Percentiles rank a stretch among this genome's conserved stretches.
phyloP scores from a whole-genome alignment of 2,329 filamentous ascomycete species.

The Pseudocercospora eumusae region DNA sequence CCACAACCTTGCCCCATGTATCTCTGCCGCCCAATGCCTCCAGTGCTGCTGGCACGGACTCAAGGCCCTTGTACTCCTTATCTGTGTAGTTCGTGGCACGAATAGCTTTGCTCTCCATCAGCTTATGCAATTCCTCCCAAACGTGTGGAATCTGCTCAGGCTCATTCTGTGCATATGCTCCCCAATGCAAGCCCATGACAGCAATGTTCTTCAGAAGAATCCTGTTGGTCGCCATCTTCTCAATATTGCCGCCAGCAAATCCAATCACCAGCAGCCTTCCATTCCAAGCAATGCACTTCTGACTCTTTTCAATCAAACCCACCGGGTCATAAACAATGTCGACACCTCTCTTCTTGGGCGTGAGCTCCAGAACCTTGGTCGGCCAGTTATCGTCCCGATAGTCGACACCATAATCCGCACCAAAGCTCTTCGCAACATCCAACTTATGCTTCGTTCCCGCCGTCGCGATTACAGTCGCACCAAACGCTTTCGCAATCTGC shows the following conservation, averaged over 20 bases:
- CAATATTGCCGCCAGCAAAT: constrained; percentile 82
- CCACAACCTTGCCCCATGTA: constrained; percentile 95
- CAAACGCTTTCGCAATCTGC: constrained; percentile 88
- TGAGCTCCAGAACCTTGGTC: constrained; percentile 72
- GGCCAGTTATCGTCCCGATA: constrained; percentile 68
- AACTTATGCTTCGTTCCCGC: constrained; percentile 80
- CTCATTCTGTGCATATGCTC: constrained; percentile 75
- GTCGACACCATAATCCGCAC: constrained; percentile 80
- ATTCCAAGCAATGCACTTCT: constrained; percentile 94
- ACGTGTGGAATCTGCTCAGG: constrained; percentile 68
- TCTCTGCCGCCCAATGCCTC: constrained; percentile 74
- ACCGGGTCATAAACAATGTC: constrained; percentile 97
- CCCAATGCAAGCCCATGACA: constrained; percentile 89
- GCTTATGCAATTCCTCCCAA: constrained; percentile 77
- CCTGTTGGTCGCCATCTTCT: constrained; percentile 90
- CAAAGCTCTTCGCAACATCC: constrained; percentile 74
- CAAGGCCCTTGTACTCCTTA: constrained; percentile 77
- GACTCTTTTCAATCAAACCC: constrained; percentile 80
- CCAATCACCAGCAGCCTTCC: constrained; percentile 84
- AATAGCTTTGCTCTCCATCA: constrained; percentile 78
- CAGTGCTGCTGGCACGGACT: constrained; percentile 74
- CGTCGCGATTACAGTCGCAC: constrained; percentile 90
- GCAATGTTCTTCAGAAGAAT: constrained; percentile 92
- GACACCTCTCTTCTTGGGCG: constrained; percentile 70
- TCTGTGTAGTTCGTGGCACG: constrained; percentile 80